Evolutionary conservation across 768 basidiomycete genomes (phyloP).

Genomic region (Phaffia tasmanica): DNA sequence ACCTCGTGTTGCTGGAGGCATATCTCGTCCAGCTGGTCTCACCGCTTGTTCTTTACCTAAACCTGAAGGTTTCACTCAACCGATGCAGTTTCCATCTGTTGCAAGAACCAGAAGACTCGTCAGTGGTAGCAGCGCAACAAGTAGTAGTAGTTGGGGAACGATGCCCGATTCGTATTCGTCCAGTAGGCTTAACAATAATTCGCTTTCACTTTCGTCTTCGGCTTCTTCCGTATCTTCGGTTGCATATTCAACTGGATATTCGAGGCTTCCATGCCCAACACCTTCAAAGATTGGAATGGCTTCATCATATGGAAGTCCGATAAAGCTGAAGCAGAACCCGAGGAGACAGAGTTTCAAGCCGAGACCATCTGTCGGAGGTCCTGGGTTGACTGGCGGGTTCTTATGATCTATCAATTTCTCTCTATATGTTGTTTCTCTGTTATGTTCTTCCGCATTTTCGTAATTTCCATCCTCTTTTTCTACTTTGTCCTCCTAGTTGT

Average conservation of each 20-base stretch:
- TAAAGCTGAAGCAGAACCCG: slow-evolving; percentile 19
- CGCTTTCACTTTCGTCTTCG: background rate
- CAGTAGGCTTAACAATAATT: background rate
- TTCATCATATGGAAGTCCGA: background rate
- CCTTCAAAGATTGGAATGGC: background rate
- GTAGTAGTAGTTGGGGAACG: slow-evolving; percentile 6
- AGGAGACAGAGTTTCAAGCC: slow-evolving; percentile 73
- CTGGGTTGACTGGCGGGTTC: background rate
- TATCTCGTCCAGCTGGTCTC: slow-evolving; percentile 5
- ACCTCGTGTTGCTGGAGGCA: background rate
- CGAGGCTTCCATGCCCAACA: background rate
- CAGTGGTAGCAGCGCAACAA: slow-evolving; percentile 6
- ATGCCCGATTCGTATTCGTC: background rate
- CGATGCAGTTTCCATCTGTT: background rate
- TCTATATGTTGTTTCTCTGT: background rate
- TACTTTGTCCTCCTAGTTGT: background rate
- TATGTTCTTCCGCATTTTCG: background rate
- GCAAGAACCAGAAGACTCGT: background rate
- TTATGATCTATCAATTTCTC: background rate
- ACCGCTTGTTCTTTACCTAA: slow-evolving; percentile 17
- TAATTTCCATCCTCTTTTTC: background rate
- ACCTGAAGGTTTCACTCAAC: slow-evolving; percentile 1
- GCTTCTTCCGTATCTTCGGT: background rate
- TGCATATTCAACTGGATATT: background rate
- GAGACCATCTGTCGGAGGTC: slow-evolving; percentile 51